Evolutionary conservation across 1,284 basidiomycete genomes (phyloP), one percentile per base, ranked within the genome.

Genomic region (Exobasidium rhododendri): DNA sequence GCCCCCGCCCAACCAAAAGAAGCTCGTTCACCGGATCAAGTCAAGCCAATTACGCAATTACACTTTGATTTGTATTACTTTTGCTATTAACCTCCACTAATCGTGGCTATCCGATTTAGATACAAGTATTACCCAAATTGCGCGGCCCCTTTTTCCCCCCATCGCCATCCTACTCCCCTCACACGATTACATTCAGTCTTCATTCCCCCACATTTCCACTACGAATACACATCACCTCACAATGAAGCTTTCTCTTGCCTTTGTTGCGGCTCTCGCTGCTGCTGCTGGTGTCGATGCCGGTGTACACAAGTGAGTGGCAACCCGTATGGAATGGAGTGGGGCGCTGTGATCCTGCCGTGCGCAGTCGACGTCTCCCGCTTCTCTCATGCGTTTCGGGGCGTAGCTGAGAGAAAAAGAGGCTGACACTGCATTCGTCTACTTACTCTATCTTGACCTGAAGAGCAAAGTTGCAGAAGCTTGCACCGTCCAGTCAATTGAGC

Each of bases 401-500:
- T 50, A 13, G 1, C 20, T 29, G 13, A 35, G 10, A 2, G 14
- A 51, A 5, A 50, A 20, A 11, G 6, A 13, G 22, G 50, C 22
- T 40, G 28, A 14, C 61, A 29, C 14, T 13, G 2, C 17, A 4
- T 13, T 24, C 14, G 20, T 29, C 17, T 30, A 45, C 55, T 4
- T 45, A 40, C 56, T 51, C 40, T 14, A 17, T 49, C 32, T 49
- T 40, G 2, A 11, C 26, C 13, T 30, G 11, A 49, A 69, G 67
- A 65, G 69, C 78, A 60, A 74, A 71, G 44, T 77, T 83, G 67
- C 82, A 83, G 59, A 89, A 92, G 81, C 73, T 85, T 59, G 87
- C 89, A 57, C 82, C 71, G 31, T 66, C 69, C 90, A 62, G 83
- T 87, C 75, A 90, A 89, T 65, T 84, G 85, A 68, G 89, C 88